phyloP scores from a whole-genome alignment of 139 green algal species.

The Spirogloea muscicola region DNA sequence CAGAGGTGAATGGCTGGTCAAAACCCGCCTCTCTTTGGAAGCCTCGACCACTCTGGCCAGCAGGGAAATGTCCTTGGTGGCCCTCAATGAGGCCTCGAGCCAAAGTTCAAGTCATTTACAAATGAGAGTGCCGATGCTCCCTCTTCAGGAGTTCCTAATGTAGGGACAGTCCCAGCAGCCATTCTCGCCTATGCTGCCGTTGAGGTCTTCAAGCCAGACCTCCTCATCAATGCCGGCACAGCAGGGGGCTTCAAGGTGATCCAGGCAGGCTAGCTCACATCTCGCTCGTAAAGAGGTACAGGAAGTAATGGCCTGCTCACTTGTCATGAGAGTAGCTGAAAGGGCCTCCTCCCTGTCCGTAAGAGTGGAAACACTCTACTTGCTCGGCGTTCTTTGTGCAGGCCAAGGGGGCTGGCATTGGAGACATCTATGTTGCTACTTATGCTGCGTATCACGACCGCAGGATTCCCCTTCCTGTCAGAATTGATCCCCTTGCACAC shows the following conservation, averaged over 20 bases:
- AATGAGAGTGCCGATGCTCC: no score
- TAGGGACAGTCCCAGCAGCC: constrained; percentile 38
- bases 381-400: no score
- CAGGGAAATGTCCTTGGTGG: no score
- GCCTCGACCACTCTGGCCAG: neutral
- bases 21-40: neutral
- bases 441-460: constrained; percentile 84
- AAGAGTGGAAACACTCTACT: no score
- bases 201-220: constrained; percentile 72
- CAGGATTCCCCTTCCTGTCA: constrained; percentile 76
- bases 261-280: no score
- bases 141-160: constrained; percentile 28
- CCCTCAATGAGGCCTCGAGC: no score
- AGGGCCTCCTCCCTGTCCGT: no score
- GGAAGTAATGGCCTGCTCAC: no score
- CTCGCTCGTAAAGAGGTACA: no score
- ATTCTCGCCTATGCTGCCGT: constrained; percentile 73
- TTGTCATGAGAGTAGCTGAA: no score
- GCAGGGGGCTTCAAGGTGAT: constrained; percentile 85
- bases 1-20: neutral
- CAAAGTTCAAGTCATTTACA: no score
- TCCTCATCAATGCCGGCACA: constrained; percentile 89
- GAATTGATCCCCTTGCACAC: no score
- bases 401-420: constrained; percentile 73
- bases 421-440: constrained; percentile 81